Evolutionary conservation across 2,329 filamentous ascomycete genomes (phyloP), one percentile per base, ranked within the genome.

Genomic region (Daldinia sp.): DNA sequence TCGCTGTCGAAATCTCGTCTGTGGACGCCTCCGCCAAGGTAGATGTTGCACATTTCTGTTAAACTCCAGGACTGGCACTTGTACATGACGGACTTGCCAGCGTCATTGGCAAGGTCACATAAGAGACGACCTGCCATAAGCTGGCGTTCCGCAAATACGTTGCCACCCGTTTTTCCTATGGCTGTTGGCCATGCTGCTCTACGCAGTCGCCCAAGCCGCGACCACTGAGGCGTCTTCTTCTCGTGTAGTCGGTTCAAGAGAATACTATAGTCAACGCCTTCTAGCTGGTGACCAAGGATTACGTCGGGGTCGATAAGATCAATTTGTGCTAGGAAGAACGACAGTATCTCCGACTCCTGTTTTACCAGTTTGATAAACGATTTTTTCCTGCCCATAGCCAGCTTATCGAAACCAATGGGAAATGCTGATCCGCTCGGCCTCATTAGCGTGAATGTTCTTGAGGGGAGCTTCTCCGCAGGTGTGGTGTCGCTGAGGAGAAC

Each of bases 61-160:
- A 99, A 83, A 76, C 91, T 97, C 95, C 95, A 99, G 2, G 94
- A 96, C 77, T 97, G 94, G 77, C 95, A 99, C 79, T 96, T 97
- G 71, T 87, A 89, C 94, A 98, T 98, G 68, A 93, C 87, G 9
- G 94, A 97, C 81, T 97, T 98, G 77, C 95, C 95, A 73, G 96
- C 92, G 71, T 99, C 95, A 75, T 99, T 99, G 60, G 90, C 93
- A 62, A 98, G 82, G 79, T 99, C 95, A 76, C 95, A 98, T 58
- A 98, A 85, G 63, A 99, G 81, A 70, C 95, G 90, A 37, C 95
- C 95, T 64, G 94, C 87, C 68, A 97, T 90, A 58, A 99, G 79
- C 74, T 97, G 92, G 61, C 94, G 89, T 77, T 99, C 95, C 1
- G 92, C 91, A 75, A 97, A 98, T 74, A 97, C 95, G 72, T 91